Percentiles rank a stretch among this genome's conserved stretches.
These are phyloP conservation scores for Rhododendron ferrugineum DNA, from an alignment of 148 eudicot species.

Conservation along the genomic window DNA sequence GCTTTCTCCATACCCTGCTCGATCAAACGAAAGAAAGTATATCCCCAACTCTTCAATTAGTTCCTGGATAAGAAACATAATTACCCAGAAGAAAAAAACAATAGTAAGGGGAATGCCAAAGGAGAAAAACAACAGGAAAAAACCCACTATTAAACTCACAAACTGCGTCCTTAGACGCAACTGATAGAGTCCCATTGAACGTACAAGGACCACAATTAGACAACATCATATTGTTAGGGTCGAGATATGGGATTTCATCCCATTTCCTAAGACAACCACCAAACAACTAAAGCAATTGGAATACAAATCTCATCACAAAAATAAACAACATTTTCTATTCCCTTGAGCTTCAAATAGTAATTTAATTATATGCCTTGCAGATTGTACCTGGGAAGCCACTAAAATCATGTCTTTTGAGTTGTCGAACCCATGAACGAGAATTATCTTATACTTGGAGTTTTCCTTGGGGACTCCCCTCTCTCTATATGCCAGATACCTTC, in stretches of 20 bases:
- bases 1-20: slow-evolving; percentile 49
- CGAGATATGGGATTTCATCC: neutral
- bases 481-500: slow-evolving; percentile 72
- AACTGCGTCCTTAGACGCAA: neutral
- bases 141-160: neutral
- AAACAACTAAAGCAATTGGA: neutral
- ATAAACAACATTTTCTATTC: neutral
- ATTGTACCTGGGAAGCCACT: slow-evolving; percentile 53
- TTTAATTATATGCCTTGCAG: neutral
- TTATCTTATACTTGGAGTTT: slow-evolving; percentile 47
- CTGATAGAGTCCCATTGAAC: neutral
- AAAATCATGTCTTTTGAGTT: slow-evolving; percentile 72
- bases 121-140: neutral
- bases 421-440: slow-evolving; percentile 78
- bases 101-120: neutral
- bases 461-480: slow-evolving; percentile 66
- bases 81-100: neutral
- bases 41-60: slow-evolving; percentile 31
- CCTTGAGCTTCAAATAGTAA: neutral
- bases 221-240: neutral
- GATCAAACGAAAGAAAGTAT: slow-evolving; percentile 26
- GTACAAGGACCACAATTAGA: neutral
- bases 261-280: neutral
- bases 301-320: neutral
- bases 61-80: slow-evolving; percentile 18